These are phyloP conservation scores for Pleurotus djamor DNA, from an alignment of 768 basidiomycete genomes.

Conservation along the genomic window DNA sequence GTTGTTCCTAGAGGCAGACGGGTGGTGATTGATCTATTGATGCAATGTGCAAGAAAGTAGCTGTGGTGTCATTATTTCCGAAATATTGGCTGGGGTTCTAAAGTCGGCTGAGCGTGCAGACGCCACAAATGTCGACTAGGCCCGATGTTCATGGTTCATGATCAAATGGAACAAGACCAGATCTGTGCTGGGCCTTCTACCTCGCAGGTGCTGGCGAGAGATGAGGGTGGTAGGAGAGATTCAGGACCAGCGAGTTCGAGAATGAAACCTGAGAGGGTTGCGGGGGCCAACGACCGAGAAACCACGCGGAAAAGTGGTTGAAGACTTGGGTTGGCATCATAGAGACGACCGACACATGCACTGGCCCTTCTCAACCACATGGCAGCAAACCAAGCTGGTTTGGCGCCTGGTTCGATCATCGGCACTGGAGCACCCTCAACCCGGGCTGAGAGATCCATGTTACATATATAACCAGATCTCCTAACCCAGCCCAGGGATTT, in stretches of 20 bases:
- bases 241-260: constrained; percentile 3
- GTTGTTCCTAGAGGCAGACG: not conserved
- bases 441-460: not conserved
- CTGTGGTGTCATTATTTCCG: not conserved
- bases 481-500: constrained; percentile 4
- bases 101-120: not conserved
- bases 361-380: not conserved
- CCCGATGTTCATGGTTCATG: not conserved
- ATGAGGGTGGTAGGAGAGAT: not conserved
- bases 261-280: constrained; percentile 5
- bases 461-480: constrained; percentile 8
- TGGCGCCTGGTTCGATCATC: not conserved
- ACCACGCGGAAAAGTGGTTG: constrained; percentile 6
- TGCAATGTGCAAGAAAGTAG: not conserved
- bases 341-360: constrained; percentile 5
- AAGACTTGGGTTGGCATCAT: not conserved
- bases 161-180: constrained; percentile 7
- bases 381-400: constrained; percentile 2
- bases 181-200: not conserved
- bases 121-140: constrained; percentile 7
- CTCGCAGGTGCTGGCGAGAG: not conserved
- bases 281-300: not conserved
- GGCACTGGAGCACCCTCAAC: not conserved
- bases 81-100: not conserved
- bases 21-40: not conserved